These are phyloP conservation scores for Exophiala bonariae DNA, from an alignment of 2,329 filamentous ascomycete species.

Conservation along the genomic window DNA sequence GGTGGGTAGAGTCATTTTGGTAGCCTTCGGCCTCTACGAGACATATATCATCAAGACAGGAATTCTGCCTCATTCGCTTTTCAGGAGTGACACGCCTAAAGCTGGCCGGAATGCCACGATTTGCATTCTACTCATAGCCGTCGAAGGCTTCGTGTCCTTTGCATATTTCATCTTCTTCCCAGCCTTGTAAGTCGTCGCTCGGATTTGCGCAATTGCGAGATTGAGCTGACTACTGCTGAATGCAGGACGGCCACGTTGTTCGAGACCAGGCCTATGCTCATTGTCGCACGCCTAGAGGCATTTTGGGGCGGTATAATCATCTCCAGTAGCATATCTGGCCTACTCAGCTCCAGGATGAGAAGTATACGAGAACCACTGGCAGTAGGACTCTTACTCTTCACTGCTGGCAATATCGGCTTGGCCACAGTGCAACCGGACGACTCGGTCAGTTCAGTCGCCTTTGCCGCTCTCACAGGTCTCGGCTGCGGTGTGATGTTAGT, in stretches of 20 bases:
- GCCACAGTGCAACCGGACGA: slow-evolving; percentile 19
- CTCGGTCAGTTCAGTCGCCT: slow-evolving; percentile 4
- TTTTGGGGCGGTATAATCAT: slow-evolving; percentile 22
- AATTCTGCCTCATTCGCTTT: slow-evolving; percentile 25
- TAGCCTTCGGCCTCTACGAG: slow-evolving; percentile 23
- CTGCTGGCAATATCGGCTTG: slow-evolving; percentile 18
- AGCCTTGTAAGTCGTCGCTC: slow-evolving; percentile 17
- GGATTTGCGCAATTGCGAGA: neutral
- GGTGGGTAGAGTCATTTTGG: slow-evolving; percentile 19
- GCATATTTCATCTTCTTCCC: slow-evolving; percentile 25
- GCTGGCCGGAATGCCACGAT: slow-evolving; percentile 24
- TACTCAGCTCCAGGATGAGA: slow-evolving; percentile 20
- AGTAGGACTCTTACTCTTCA: slow-evolving; percentile 22
- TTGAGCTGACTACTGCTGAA: too few relatives aligned
- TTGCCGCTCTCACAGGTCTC: slow-evolving; percentile 18
- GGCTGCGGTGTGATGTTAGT: slow-evolving; percentile 22
- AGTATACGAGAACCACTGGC: slow-evolving; percentile 23
- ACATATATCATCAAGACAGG: slow-evolving; percentile 23
- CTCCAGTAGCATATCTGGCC: slow-evolving; percentile 11
- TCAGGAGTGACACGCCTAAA: slow-evolving; percentile 12
- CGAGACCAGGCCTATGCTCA: slow-evolving; percentile 17
- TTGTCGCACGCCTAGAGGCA: slow-evolving; percentile 16
- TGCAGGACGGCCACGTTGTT: slow-evolving; percentile 19
- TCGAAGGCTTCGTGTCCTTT: slow-evolving; percentile 24
- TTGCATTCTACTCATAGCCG: slow-evolving; percentile 21